Base-by-base conservation (phyloP, 306 rosid species). In the Medicago arabica region DNA sequence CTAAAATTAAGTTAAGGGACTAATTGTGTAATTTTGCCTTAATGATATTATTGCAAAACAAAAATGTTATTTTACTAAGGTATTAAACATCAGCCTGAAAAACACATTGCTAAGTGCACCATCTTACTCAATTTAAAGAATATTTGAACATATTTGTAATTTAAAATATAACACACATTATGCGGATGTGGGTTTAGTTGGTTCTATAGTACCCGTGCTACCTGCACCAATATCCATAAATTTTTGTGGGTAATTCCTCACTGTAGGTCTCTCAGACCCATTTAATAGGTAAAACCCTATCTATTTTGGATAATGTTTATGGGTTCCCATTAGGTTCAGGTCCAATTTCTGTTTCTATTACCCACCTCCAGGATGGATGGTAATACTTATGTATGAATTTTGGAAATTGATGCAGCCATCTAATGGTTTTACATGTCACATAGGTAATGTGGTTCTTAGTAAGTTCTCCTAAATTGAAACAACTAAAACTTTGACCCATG, bases 31-130 rank as follows among this genome's bases (percentile, higher is more conserved):
- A n/a, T 60, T 25, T 58, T 59, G 46, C 60, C 44, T 44, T 8
- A 74, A 74, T 25, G 63, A 74, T 53, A 36, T 71, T 4, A 60
- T 28, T 28, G 31, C 31, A 28, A 28, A 28, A 28, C 31, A 28
- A 28, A 3, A 28, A 28, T 28, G 31, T 28, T 28, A 3, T 28
- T 3, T 28, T 28, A 28, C 31, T 28, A 28, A 28, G 31, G 31
- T 28, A 28, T 28, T 28, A 28, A 28, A 3, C 31, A 28, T 28
- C 31, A 28, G 31, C 31, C 31, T 28, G 31, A 28, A 28, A 28
- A 28, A 28, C 31, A 28, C 31, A 28, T 28, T 28, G 31, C 31
- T 28, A 28, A 28, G 31, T 28, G 31, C 31, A 28, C 4, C 31
- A 28, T 28, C 31, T 28, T 28, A 25, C 28, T 25, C 28, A 28